Percentiles rank a stretch among this genome's conserved stretches.
phyloP scores from a whole-genome alignment of 1,284 basidiomycete species.

The Sporisorium scitamineum region DNA sequence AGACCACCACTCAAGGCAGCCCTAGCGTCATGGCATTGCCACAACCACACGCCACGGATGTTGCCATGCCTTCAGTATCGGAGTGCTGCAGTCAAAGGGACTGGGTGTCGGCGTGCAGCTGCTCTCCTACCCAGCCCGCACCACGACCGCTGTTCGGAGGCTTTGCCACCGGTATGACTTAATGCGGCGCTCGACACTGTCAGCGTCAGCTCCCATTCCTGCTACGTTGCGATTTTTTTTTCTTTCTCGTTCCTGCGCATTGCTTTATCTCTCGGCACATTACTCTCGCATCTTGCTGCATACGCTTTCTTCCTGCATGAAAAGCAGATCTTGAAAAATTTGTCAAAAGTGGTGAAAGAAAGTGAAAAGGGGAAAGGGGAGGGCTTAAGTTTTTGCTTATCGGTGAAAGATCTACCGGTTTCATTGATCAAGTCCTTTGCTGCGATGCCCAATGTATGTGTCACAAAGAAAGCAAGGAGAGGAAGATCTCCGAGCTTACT shows the following conservation, averaged over 20 bases:
- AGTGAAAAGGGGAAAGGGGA: background rate
- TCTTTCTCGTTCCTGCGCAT: background rate
- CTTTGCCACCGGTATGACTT: constrained; percentile 24
- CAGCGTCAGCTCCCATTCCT: background rate
- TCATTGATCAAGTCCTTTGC: background rate
- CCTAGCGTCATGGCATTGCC: constrained; percentile 14
- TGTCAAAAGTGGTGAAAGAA: background rate
- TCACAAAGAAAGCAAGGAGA: background rate
- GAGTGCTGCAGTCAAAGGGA: constrained; percentile 18
- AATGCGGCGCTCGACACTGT: background rate
- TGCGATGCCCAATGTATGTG: background rate
- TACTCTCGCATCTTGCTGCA: constrained; percentile 4
- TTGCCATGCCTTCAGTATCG: background rate
- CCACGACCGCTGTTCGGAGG: constrained; percentile 32
- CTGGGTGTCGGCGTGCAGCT: constrained; percentile 23
- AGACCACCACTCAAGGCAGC: constrained; percentile 36
- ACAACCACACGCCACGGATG: constrained; percentile 4
- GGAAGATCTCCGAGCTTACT: background rate
- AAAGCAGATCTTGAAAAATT: constrained; percentile 10
- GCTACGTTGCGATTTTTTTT: background rate
- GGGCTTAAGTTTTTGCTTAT: background rate
- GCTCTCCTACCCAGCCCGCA: constrained; percentile 25
- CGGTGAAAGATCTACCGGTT: constrained; percentile 4
- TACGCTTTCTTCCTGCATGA: constrained; percentile 7
- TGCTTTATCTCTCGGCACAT: constrained; percentile 6